Conservation (phyloP, 2,329 filamentous ascomycete genomes). For the Hypoxylon sp. region DNA sequence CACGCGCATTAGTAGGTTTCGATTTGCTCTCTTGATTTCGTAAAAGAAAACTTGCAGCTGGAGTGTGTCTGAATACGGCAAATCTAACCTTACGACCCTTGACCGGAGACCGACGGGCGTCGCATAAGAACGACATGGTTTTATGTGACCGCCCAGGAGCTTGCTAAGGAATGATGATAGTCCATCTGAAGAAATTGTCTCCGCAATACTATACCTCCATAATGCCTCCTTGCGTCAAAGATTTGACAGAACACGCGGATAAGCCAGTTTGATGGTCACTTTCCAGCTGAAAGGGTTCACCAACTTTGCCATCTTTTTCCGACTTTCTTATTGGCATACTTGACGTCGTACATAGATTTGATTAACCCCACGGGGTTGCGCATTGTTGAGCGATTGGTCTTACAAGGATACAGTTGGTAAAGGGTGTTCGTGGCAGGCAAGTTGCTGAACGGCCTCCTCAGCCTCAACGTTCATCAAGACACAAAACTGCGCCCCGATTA, state of each 20-base stretch:
- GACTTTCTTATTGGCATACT: not conserved
- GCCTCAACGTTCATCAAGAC: slow-evolving; percentile 20
- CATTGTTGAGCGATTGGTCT: slow-evolving; percentile 10
- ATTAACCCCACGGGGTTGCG: slow-evolving; percentile 13
- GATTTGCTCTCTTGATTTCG: slow-evolving; percentile 4
- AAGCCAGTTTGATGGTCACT: too few species aligned
- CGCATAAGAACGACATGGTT: slow-evolving; percentile 15
- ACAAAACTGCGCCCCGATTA: too few species aligned
- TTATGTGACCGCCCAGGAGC: slow-evolving; percentile 14
- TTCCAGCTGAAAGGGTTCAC: not conserved
- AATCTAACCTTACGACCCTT: slow-evolving; percentile 11
- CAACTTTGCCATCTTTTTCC: not conserved
- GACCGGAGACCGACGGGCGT: slow-evolving; percentile 10
- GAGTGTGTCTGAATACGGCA: slow-evolving; percentile 3
- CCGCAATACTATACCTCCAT: too few species aligned
- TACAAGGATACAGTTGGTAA: not conserved
- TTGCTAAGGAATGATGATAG: too few species aligned
- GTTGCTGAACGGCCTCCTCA: slow-evolving; percentile 7
- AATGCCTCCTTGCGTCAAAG: too few species aligned
- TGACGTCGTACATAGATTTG: too few species aligned
- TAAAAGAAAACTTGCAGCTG: not conserved
- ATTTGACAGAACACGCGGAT: too few species aligned
- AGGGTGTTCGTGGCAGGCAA: not conserved
- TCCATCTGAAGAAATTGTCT: too few species aligned
- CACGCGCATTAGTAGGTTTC: too few species aligned